Base-by-base conservation (phyloP, 2,329 filamentous ascomycete genomes). In the Colletotrichum chlorophyti region DNA sequence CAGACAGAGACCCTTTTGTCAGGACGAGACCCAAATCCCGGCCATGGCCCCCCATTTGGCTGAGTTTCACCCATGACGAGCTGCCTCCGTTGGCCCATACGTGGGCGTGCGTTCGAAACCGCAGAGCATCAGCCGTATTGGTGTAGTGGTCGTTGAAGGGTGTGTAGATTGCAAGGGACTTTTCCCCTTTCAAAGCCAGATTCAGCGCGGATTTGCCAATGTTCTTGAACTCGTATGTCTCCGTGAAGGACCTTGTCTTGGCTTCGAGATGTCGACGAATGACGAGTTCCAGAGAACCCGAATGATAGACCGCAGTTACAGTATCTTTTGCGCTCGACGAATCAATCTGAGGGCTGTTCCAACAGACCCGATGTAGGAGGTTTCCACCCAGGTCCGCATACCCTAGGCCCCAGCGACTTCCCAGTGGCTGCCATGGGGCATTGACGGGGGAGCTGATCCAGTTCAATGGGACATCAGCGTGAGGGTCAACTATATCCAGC, bases 111-210 rank as follows among this genome's bases (percentile, higher is more conserved):
- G 49, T 43, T 9, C 55, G 50, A 17, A 17, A 19, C 4, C 23
- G 19, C 14, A 61, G 31, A 9, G 49, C 37, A 41, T 61, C 55
- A 5, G 43, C 46, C 2, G 59, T 61, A 17, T 60, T 55, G 43
- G 55, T 61, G 12, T 61, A 61, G 19, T 61, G 59, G 32, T 61
- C 54, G 34, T 61, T 61, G 48, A 60, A 61, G 1, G 54, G 58
- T 5, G 54, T 53, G 11, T 58, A 61, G 10, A 61, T 61, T n/a
- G 54, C 59, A 3, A 54, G 35, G 7, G 59, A 53, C 2, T 42
- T 59, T n/a, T 26, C 17, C 23, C 54, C 49, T 35, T 17, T 41
- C 6, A 38, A 38, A 10, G 49, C 19, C 9, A 60, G 38, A 19
- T 60, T 40, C 7, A 60, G 37, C 9, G 42, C 8, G 7, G 27